Evolutionary conservation across 2,329 filamentous ascomycete genomes (phyloP).

Genomic region (Ceratocystis harringtonii): DNA sequence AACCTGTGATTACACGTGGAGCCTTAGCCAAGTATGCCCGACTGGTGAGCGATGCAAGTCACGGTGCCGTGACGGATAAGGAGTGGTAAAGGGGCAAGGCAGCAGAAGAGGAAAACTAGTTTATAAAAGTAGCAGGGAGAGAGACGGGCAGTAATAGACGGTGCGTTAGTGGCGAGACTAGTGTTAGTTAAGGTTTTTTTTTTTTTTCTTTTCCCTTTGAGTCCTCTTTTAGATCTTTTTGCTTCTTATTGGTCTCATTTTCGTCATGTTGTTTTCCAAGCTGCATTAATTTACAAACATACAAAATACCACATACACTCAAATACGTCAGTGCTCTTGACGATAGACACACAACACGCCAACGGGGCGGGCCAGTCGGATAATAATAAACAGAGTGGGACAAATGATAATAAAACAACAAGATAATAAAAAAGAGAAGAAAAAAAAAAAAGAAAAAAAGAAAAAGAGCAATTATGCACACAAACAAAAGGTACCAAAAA

Average conservation of each 20-base stretch:
- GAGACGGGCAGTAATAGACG: background rate
- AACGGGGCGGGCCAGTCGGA: background rate
- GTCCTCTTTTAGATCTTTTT: background rate
- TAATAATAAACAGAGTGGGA: background rate
- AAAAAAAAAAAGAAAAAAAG: background rate
- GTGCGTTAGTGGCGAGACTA: background rate
- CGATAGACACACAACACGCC: background rate
- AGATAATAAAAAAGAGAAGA: background rate
- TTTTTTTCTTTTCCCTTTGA: background rate
- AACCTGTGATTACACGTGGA: slow-evolving; percentile 61
- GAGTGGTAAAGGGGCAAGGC: slow-evolving; percentile 14
- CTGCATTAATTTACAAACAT: background rate
- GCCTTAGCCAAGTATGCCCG: slow-evolving; percentile 79
- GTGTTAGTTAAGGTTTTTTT: background rate
- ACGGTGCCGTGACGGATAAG: slow-evolving; percentile 74
- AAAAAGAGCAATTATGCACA: background rate
- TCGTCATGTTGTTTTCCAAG: too few relatives aligned
- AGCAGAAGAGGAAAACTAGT: background rate
- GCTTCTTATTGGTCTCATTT: too few relatives aligned
- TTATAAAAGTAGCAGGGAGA: background rate
- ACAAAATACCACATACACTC: background rate
- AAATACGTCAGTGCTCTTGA: background rate
- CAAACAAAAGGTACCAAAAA: background rate
- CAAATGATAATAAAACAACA: background rate
- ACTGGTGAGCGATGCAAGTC: slow-evolving; percentile 79